Evolutionary conservation across 2,329 filamentous ascomycete species (phyloP).

Genomic region (Ophiostoma fasciatum): DNA sequence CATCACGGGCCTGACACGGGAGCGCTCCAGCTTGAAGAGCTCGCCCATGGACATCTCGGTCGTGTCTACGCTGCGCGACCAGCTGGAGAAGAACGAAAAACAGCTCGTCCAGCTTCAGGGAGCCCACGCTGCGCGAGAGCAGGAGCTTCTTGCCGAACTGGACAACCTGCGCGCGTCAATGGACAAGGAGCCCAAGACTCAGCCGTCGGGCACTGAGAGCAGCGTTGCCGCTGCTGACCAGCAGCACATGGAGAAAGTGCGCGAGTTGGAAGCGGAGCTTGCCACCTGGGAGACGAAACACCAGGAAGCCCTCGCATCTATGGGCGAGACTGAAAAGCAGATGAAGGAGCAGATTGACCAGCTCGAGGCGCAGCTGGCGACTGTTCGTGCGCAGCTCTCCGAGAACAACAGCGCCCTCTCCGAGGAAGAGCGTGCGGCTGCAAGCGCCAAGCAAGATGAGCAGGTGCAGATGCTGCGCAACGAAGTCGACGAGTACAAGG

Average conservation of each 20-base stretch:
- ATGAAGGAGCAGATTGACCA: constrained; percentile 59
- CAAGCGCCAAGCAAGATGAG: constrained; percentile 39
- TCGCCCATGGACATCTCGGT: constrained; percentile 85
- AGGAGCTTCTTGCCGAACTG: constrained; percentile 58
- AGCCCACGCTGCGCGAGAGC: constrained; percentile 57
- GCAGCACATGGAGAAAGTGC: constrained; percentile 42
- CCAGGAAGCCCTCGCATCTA: constrained; percentile 49
- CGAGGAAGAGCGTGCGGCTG: constrained; percentile 10
- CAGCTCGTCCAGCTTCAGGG: constrained; percentile 63
- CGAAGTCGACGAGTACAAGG: constrained; percentile 71
- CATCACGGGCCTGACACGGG: constrained; percentile 84
- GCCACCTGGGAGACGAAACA: constrained; percentile 65
- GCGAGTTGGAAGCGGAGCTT: constrained; percentile 56
- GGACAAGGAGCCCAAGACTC: constrained; percentile 11
- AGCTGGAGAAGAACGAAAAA: constrained; percentile 74
- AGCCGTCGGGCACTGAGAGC: constrained; percentile 6
- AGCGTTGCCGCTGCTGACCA: constrained; percentile 11
- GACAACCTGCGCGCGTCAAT: constrained; percentile 48
- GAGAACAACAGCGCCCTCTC: constrained; percentile 18
- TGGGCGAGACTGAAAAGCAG: constrained; percentile 57
- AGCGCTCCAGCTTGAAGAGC: constrained; percentile 74
- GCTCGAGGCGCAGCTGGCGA: constrained; percentile 46
- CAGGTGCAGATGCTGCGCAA: constrained; percentile 47
- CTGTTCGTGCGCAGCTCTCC: constrained; percentile 37
- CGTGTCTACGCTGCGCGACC: constrained; percentile 72